phyloP scores from a whole-genome alignment of 2,329 filamentous ascomycete genomes.

The Fusarium oxysporum region DNA sequence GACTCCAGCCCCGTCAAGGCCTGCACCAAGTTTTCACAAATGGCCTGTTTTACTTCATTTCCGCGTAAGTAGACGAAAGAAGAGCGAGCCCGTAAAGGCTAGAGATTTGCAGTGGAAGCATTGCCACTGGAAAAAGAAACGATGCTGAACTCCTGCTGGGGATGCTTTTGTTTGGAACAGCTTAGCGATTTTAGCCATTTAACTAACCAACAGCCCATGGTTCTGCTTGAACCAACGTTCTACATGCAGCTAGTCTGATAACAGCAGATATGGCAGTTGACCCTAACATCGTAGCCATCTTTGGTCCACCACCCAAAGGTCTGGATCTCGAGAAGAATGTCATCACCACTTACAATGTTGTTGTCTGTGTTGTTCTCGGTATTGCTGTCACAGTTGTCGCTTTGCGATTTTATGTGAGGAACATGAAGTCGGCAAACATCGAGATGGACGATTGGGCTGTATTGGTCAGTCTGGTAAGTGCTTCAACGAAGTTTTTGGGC shows the following conservation, averaged over 20 bases:
- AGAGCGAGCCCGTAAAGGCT: background rate
- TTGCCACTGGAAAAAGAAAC: background rate
- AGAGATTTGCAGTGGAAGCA: background rate
- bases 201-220: background rate
- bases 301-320: slow-evolving; percentile 8
- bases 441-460: slow-evolving; percentile 23
- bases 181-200: background rate
- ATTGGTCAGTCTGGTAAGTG: slow-evolving; percentile 6
- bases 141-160: background rate
- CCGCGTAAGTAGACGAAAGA: background rate
- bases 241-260: background rate
- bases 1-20: background rate
- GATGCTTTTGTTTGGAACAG: no score
- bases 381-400: background rate
- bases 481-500: no score
- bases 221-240: accelerated
- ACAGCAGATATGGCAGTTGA: background rate
- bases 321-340: background rate
- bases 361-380: slow-evolving; percentile 4
- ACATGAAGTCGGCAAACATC: slow-evolving; percentile 11
- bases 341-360: background rate
- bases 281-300: slow-evolving; percentile 16
- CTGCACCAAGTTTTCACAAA: background rate
- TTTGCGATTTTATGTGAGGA: slow-evolving; percentile 19
- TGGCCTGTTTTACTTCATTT: slow-evolving; percentile 13